These are phyloP conservation scores for Pythium folliculosum DNA, from an alignment of 352 stramenopile genomes.

Conservation along the genomic window DNA sequence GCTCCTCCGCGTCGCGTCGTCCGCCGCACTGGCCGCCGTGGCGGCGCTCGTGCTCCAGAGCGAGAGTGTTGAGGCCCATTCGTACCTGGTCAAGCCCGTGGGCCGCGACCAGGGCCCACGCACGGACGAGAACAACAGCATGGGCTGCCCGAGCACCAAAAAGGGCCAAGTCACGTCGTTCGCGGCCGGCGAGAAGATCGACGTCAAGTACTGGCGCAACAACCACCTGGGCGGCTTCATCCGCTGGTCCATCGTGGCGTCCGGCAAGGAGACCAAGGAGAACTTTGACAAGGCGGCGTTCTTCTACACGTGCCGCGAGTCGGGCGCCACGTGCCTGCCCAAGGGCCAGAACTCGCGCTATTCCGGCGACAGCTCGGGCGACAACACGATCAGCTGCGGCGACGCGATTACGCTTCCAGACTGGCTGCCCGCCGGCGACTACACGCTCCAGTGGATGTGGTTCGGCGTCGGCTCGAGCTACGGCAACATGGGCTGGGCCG, in stretches of 20 bases:
- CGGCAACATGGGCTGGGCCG: constrained; percentile 20
- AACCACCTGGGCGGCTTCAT: constrained; percentile 40
- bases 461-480: constrained; percentile 21
- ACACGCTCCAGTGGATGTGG: constrained; percentile 28
- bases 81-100: constrained; percentile 16
- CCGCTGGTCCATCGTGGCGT: constrained; percentile 29
- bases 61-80: not conserved
- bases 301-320: constrained; percentile 36
- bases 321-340: constrained; percentile 24
- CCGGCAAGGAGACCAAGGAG: constrained; percentile 25
- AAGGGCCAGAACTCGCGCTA: constrained; percentile 17
- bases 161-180: constrained; percentile 26
- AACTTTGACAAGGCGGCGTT: constrained; percentile 32
- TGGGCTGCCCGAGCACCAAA: constrained; percentile 23
- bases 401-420: constrained; percentile 26
- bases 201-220: constrained; percentile 36
- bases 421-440: constrained; percentile 22
- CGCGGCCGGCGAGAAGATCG: constrained; percentile 22
- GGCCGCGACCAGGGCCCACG: constrained; percentile 8
- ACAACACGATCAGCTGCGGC: constrained; percentile 24
- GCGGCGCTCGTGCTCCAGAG: not conserved
- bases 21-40: not conserved
- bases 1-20: not conserved
- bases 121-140: constrained; percentile 5
- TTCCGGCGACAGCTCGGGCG: constrained; percentile 14